A percentile compares a stretch with the other conserved stretches of the same genome.
phyloP scores from a whole-genome alignment of 345 rosid genomes.

The Abelmoschus esculentus region DNA sequence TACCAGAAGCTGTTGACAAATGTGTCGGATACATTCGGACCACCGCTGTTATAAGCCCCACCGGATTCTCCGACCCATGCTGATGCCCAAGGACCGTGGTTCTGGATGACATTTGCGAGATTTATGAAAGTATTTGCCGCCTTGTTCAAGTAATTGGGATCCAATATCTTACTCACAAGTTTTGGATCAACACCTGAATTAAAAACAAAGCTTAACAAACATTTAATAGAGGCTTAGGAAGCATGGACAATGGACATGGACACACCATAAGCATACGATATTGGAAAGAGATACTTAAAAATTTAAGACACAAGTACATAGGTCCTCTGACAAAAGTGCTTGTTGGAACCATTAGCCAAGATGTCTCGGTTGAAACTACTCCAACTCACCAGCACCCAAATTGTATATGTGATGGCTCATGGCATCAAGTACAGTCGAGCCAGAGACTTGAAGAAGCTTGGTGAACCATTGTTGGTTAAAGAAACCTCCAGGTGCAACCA shows the following conservation, averaged over 20 bases:
- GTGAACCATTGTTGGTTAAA: constrained; percentile 63
- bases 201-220: neutral
- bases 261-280: neutral
- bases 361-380: neutral
- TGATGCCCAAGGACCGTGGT: constrained; percentile 79
- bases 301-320: too few species aligned
- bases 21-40: constrained; percentile 69
- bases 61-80: constrained; percentile 99
- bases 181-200: constrained; percentile 69
- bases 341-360: too few species aligned
- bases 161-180: constrained; percentile 67
- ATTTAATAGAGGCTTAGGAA: neutral
- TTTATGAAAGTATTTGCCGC: constrained; percentile 46
- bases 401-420: constrained; percentile 95
- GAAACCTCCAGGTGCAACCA: constrained; percentile 95
- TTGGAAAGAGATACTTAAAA: too few species aligned
- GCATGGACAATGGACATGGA: neutral
- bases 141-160: constrained; percentile 58
- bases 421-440: constrained; percentile 43
- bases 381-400: constrained; percentile 67
- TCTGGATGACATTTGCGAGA: constrained; percentile 41
- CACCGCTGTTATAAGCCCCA: constrained; percentile 96
- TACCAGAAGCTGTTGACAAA: constrained; percentile 96
- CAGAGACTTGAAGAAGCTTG: constrained; percentile 70
- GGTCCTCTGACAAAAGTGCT: too few species aligned